phyloP scores from a whole-genome alignment of 192 early-diverging fungal genomes.

The Pilobolus umbonatus region DNA sequence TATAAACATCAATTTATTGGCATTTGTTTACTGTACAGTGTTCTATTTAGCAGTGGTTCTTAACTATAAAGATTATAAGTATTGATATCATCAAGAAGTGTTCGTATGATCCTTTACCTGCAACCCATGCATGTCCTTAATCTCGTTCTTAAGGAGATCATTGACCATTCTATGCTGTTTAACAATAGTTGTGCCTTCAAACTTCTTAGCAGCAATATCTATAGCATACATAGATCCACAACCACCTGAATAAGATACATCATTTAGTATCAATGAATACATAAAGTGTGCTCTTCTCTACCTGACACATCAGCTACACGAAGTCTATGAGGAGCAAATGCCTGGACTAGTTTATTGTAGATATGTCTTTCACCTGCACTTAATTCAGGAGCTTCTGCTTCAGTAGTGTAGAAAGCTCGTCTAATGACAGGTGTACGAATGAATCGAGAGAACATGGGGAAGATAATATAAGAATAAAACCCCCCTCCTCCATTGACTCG shows the following conservation, averaged over 20 bases:
- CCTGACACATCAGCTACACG: conserved; percentile 82
- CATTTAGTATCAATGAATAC: background rate
- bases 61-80: background rate
- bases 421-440: background rate
- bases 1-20: no score
- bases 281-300: conserved; percentile 23
- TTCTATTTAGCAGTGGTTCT: no score
- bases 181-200: conserved; percentile 72
- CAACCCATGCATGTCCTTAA: conserved; percentile 92
- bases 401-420: conserved; percentile 13
- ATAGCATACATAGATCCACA: conserved; percentile 98
- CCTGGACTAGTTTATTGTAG: conserved; percentile 66
- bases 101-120: conserved; percentile 26
- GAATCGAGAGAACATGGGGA: background rate
- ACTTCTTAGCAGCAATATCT: conserved; percentile 72
- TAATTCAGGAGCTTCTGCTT: conserved; percentile 12
- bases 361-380: conserved; percentile 68
- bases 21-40: no score
- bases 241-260: conserved; percentile 58
- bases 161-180: conserved; percentile 92
- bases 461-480: background rate
- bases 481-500: no score
- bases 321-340: conserved; percentile 66
- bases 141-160: conserved; percentile 80
- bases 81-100: background rate